These are phyloP conservation scores for Sherardia arvensis DNA, from an alignment of 257 asterid genomes.

Conservation along the genomic window DNA sequence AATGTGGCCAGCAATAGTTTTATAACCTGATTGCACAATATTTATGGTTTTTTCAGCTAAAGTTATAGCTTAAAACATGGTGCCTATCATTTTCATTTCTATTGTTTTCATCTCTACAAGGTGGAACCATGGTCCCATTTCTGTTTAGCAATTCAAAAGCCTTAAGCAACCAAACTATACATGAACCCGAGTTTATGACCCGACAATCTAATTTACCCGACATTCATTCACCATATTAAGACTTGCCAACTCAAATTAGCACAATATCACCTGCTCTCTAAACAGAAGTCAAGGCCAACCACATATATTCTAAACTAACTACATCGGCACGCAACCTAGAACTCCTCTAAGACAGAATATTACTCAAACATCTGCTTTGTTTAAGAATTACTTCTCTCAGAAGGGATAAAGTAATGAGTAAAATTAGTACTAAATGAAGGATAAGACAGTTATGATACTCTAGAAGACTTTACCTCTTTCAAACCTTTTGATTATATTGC, in stretches of 20 bases:
- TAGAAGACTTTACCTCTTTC: neutral
- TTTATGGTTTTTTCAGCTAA: slow-evolving; percentile 6
- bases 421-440: slow-evolving; percentile 1
- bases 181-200: neutral
- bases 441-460: slow-evolving; percentile 7
- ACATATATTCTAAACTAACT: slow-evolving; percentile 8
- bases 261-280: slow-evolving; percentile 6
- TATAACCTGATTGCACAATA: slow-evolving; percentile 3
- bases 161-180: neutral
- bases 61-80: neutral
- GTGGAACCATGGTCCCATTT: slow-evolving; percentile 1
- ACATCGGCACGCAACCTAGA: neutral
- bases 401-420: slow-evolving; percentile 6
- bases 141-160: neutral
- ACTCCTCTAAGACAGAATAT: slow-evolving; percentile 3
- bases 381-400: neutral
- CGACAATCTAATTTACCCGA: neutral
- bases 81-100: neutral
- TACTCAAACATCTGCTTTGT: slow-evolving; percentile 3
- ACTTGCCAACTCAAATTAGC: too few relatives aligned
- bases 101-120: neutral
- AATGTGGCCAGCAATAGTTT: neutral
- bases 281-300: slow-evolving; percentile 1
- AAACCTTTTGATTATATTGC: slow-evolving; percentile 2
- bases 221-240: neutral